These are phyloP conservation scores for Litsea cubeba DNA, from an alignment of 164 flowering plant species.

Conservation along the genomic window DNA sequence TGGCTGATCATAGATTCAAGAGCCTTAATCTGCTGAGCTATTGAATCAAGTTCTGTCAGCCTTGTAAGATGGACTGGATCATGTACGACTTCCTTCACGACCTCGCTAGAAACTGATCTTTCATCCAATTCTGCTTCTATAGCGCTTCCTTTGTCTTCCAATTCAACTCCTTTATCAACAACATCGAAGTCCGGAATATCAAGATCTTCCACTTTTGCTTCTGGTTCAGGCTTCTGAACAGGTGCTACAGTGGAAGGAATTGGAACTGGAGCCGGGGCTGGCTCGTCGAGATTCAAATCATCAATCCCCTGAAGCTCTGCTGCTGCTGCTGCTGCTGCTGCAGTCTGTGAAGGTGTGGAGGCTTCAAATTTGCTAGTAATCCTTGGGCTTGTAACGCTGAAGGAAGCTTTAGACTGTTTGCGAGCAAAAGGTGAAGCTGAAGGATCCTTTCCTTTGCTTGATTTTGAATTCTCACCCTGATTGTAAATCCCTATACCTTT, in stretches of 20 bases:
- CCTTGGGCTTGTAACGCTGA: constrained; percentile 78
- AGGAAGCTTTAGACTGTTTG: constrained; percentile 74
- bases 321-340: constrained; percentile 18
- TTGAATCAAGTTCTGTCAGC: constrained; percentile 70
- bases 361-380: constrained; percentile 40
- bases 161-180: constrained; percentile 85
- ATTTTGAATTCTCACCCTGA: constrained; percentile 31
- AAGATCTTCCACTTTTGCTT: constrained; percentile 44
- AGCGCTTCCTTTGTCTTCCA: constrained; percentile 29
- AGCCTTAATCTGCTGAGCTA: constrained; percentile 88
- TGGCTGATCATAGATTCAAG: constrained; percentile 71
- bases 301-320: constrained; percentile 57
- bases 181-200: constrained; percentile 82
- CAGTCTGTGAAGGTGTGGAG: constrained; percentile 34
- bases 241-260: constrained; percentile 26
- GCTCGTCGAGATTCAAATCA: constrained; percentile 80
- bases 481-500: constrained; percentile 65
- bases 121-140: constrained; percentile 33
- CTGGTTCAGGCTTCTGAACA: constrained; percentile 39
- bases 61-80: constrained; percentile 52
- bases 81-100: constrained; percentile 70
- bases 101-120: constrained; percentile 51
- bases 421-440: constrained; percentile 46
- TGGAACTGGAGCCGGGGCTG: constrained; percentile 13
- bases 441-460: constrained; percentile 19